Base-by-base conservation (phyloP, 768 basidiomycete species). In the Lactifluus rugatus region DNA sequence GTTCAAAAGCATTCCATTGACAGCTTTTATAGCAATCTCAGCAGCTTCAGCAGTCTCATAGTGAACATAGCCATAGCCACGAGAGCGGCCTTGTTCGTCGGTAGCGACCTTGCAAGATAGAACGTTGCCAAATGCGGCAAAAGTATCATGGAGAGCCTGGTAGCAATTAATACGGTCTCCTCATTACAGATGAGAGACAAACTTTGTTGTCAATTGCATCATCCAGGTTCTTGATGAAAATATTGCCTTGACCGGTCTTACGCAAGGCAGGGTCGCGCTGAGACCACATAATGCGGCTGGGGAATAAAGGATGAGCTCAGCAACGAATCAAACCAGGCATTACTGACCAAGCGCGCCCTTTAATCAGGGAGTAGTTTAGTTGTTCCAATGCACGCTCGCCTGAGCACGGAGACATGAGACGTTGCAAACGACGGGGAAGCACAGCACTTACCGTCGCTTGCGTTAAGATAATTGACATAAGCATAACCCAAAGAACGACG, bases 251-350 rank as follows among this genome's bases (percentile, higher is more conserved):
- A 64, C 93, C 93, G 63, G 93, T 97, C 84, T 98, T 98, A 74
- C 96, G 90, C 70, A 99, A 85, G 66, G 93, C 92, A 59, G 96
- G 96, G 77, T 98, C 96, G 72, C 96, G 91, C 82, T 98, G 96
- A 69, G 94, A 97, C 95, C 96, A 98, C 96, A 99, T 99, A 81
- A 99, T 99, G 68, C 96, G 92, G 79, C 89, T 92, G 34, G n/a
- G 57, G n/a, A 50, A 13, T 2, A 10, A 25, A 57, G 51, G 21
- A 58, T 60, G 44, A 58, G 49, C 19, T 41, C 42, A 25, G 19
- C 16, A 37, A 28, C 39, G 23, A 21, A 44, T 26, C 23, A 47
- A 37, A 21, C 17, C 6, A n/a, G 52, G 53, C 23, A 25, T n/a
- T 45, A 72, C 78, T 65, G 68, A 90, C 90, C 96, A 99, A 63